phyloP scores from a whole-genome alignment of 306 rosid species.

The Malus domestica region DNA sequence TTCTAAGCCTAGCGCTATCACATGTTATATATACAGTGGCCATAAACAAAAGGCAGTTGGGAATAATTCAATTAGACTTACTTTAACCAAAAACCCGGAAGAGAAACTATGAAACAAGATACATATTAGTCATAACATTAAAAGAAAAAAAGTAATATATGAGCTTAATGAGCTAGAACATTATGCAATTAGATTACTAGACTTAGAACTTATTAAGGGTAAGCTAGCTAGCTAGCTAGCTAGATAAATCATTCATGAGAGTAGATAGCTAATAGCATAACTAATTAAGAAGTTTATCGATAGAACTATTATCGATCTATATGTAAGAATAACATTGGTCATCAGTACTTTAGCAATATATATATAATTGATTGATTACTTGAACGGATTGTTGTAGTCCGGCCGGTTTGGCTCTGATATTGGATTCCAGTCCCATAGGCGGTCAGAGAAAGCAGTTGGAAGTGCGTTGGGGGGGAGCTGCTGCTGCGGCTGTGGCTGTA shows the following conservation, averaged over 20 bases:
- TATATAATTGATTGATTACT: constrained; percentile 42
- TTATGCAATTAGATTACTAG: neutral
- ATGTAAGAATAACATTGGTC: neutral
- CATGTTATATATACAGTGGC: neutral
- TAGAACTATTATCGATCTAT: neutral
- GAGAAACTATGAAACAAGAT: neutral
- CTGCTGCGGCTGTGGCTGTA: constrained; percentile 21
- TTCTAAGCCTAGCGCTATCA: neutral
- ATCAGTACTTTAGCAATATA: neutral
- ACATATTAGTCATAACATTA: neutral
- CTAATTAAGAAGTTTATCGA: neutral
- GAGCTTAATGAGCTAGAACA: neutral
- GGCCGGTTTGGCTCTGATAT: constrained; percentile 53
- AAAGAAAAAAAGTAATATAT: neutral
- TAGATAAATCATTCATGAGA: neutral
- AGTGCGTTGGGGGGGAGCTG: constrained; percentile 39
- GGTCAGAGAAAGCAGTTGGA: constrained; percentile 62
- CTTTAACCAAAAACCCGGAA: neutral
- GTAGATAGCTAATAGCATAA: neutral
- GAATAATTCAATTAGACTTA: neutral
- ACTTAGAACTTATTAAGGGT: neutral
- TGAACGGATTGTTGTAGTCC: constrained; percentile 55
- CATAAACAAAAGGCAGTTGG: neutral
- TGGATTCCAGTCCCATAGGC: constrained; percentile 93
- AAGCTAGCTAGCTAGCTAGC: neutral